Evolutionary conservation across 73 alveolate genomes (phyloP).

Genomic region (Loxodes magnus): DNA sequence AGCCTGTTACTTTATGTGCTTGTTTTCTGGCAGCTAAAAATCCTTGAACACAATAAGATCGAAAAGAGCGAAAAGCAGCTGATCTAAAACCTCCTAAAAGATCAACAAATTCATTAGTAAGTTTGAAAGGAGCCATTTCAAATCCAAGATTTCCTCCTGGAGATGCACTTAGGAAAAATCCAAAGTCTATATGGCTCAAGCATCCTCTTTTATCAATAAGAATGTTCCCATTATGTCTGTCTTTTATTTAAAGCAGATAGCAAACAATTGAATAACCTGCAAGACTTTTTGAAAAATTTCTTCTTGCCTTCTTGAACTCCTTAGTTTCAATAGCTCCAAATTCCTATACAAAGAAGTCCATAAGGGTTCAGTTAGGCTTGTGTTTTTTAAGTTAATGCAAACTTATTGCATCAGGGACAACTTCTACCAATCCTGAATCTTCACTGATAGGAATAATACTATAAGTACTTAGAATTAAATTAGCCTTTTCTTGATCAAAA

Average conservation of each 20-base stretch:
- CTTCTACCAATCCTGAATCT: conserved; percentile 75
- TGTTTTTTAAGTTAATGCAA: conserved; percentile 68
- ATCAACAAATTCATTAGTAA: conserved; percentile 83
- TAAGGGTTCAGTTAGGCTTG: conserved; percentile 26
- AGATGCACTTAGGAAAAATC: conserved; percentile 80
- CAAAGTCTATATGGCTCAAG: conserved; percentile 95
- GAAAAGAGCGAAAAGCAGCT: conserved; percentile 7
- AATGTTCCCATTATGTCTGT: conserved; percentile 97
- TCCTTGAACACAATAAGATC: conserved; percentile 27
- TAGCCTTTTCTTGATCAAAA: conserved; percentile 32
- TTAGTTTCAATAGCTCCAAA: conserved; percentile 25
- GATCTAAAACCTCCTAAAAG: conserved; percentile 81
- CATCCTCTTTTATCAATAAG: conserved; percentile 91
- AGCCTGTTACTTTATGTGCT: conserved; percentile 35
- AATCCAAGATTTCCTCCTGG: conserved; percentile 91
- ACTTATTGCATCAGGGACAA: conserved; percentile 68
- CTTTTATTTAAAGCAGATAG: conserved; percentile 86
- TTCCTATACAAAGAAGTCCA: conserved; percentile 32
- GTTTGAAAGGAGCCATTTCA: conserved; percentile 92
- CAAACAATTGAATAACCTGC: conserved; percentile 96
- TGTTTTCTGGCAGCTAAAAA: conserved; percentile 33
- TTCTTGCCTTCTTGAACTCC: conserved; percentile 77
- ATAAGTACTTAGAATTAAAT: conserved; percentile 64
- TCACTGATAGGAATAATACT: conserved; percentile 74
- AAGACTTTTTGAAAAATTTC: conserved; percentile 77